Conservation (phyloP, 2,329 filamentous ascomycete genomes). For the Plectosphaerella sp. region DNA sequence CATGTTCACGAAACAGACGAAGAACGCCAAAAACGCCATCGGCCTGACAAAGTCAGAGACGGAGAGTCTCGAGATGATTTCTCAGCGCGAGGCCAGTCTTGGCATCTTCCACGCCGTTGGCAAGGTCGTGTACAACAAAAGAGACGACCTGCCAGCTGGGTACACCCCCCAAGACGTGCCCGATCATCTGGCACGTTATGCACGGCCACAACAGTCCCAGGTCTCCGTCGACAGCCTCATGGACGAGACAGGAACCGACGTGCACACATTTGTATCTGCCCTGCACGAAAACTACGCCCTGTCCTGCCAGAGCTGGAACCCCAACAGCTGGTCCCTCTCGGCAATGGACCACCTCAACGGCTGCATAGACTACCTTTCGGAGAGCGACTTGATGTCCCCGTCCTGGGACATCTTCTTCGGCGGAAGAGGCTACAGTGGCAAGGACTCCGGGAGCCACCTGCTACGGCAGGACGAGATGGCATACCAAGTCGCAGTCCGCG, state of each 20-base stretch:
- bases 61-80: constrained; percentile 75
- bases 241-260: constrained; percentile 90
- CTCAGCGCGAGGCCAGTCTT: constrained; percentile 81
- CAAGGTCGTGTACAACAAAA: constrained; percentile 95
- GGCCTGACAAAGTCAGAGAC: constrained; percentile 71
- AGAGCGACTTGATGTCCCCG: constrained; percentile 79
- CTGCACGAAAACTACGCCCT: constrained; percentile 90
- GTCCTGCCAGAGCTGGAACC: constrained; percentile 64
- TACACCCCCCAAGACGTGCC: constrained; percentile 26
- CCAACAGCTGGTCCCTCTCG: constrained; percentile 42
- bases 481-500: constrained; percentile 85
- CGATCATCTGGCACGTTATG: constrained; percentile 56
- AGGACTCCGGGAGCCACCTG: constrained; percentile 63
- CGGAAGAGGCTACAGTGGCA: constrained; percentile 45
- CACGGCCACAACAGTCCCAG: constrained; percentile 58
- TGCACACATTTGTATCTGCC: constrained; percentile 81
- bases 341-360: constrained; percentile 75
- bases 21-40: constrained; percentile 49
- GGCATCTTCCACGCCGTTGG: constrained; percentile 96
- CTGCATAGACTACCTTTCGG: constrained; percentile 84
- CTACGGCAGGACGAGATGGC: constrained; percentile 90
- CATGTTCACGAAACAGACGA: constrained; percentile 65
- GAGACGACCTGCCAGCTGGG: constrained; percentile 49
- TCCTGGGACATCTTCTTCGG: constrained; percentile 67
- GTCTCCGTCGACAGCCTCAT: constrained; percentile 73